Percentiles rank a stretch among this genome's conserved stretches.
Conservation (phyloP, 306 rosid species). For the Trifolium repens region DNA sequence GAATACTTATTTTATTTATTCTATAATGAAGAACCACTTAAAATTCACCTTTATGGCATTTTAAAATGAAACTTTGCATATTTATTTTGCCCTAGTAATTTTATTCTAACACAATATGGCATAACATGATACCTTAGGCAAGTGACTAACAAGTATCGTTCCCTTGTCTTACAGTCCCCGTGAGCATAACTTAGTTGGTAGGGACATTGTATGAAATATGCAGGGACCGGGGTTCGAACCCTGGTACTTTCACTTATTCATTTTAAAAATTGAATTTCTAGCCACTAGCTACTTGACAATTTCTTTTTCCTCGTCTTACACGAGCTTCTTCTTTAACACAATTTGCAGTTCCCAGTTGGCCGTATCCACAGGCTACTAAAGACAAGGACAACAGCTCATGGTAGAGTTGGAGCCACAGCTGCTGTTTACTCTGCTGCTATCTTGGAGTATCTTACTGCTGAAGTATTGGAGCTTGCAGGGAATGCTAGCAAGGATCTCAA, state of each 20-base stretch:
- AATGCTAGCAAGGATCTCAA: constrained; percentile 30
- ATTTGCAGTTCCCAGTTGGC: constrained; percentile 1
- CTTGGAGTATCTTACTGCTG: constrained; percentile 1
- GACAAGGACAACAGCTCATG: constrained; percentile 8
- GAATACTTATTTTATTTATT: not conserved
- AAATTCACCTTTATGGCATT: no score
- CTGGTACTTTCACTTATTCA: no score
- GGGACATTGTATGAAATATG: no score
- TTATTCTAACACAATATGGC: not conserved
- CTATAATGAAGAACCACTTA: not conserved
- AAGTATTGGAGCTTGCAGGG: constrained; percentile 5
- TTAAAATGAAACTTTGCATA: not conserved
- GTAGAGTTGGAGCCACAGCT: constrained; percentile 19
- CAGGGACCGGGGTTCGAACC: no score
- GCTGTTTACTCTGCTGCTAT: constrained; percentile 17
- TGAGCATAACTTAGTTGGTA: no score
- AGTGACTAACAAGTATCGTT: not conserved
- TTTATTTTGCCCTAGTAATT: no score
- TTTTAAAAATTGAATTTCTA: no score
- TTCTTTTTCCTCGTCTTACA: constrained; percentile 12
- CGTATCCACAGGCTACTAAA: constrained; percentile 18
- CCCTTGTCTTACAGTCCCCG: no score
- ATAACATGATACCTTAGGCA: constrained; percentile 5
- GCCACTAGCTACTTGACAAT: no score
- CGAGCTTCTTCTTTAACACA: constrained; percentile 16